A percentile compares a stretch with the other conserved stretches of the same genome.
These are phyloP conservation scores for Pseudonectria foliicola DNA, from an alignment of 2,329 filamentous ascomycete species.

Conservation along the genomic window DNA sequence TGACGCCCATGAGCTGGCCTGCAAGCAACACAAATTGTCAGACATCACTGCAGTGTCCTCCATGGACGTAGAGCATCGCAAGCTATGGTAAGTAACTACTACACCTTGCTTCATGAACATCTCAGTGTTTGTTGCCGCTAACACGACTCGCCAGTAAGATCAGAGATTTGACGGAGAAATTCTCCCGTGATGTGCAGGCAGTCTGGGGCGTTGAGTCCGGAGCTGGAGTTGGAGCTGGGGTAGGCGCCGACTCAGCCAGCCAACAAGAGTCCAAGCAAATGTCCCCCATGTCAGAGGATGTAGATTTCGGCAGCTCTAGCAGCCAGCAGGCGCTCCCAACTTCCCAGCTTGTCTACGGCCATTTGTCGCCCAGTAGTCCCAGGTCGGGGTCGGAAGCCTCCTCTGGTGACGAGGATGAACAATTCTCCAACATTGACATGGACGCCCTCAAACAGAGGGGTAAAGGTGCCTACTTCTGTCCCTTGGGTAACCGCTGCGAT, in stretches of 20 bases:
- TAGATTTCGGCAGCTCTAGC: constrained; percentile 15
- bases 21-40: constrained; percentile 16
- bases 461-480: constrained; percentile 32
- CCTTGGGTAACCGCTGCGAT: constrained; percentile 28
- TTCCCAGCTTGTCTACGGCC: constrained; percentile 10
- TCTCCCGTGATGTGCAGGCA: constrained; percentile 27
- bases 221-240: constrained; percentile 4
- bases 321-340: constrained; percentile 18
- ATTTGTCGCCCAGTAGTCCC: constrained; percentile 10
- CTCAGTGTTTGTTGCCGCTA: constrained; percentile 5
- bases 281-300: constrained; percentile 11
- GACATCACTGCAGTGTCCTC: constrained; percentile 22
- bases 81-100: constrained; percentile 25
- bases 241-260: constrained; percentile 12
- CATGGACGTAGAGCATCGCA: constrained; percentile 27
- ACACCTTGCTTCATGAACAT: not conserved
- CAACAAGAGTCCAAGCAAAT: constrained; percentile 12
- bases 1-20: constrained; percentile 23
- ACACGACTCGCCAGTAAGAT: constrained; percentile 24
- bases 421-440: constrained; percentile 31
- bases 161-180: constrained; percentile 26
- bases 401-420: constrained; percentile 27
- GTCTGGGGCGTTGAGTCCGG: constrained; percentile 21
- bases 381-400: constrained; percentile 25
- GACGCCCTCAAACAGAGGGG: constrained; percentile 32